Evolutionary conservation across 1,284 basidiomycete species (phyloP).

Genomic region (Vanrija pseudolonga): DNA sequence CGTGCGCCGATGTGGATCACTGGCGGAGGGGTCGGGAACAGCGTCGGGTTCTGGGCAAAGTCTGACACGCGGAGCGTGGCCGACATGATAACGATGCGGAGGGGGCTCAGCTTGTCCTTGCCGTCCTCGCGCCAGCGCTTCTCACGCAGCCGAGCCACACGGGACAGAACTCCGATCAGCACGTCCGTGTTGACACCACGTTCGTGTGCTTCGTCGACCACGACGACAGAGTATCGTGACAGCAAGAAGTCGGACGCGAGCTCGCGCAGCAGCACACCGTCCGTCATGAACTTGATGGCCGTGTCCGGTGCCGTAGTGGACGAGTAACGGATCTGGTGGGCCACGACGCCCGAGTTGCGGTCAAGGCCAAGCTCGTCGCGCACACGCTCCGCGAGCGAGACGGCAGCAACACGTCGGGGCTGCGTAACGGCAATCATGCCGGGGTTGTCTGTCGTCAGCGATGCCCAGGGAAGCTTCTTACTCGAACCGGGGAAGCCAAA

Average conservation of each 20-base stretch:
- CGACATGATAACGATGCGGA: conserved; percentile 97
- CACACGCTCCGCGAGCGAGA: conserved; percentile 91
- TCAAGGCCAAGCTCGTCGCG: conserved; percentile 79
- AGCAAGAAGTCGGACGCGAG: conserved; percentile 86
- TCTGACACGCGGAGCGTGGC: conserved; percentile 92
- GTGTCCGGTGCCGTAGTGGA: conserved; percentile 85
- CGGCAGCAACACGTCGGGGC: conserved; percentile 92
- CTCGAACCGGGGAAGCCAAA: conserved; percentile 80
- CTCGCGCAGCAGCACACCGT: conserved; percentile 93
- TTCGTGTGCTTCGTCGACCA: conserved; percentile 98
- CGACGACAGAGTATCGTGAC: conserved; percentile 85
- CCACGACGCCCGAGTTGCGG: conserved; percentile 64
- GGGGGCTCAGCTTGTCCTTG: conserved; percentile 73
- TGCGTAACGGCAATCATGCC: conserved; percentile 99
- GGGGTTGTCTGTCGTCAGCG: conserved; percentile 70
- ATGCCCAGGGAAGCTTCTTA: conserved; percentile 33
- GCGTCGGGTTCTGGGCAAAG: conserved; percentile 78
- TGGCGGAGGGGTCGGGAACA: conserved; percentile 82
- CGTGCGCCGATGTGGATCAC: conserved; percentile 84
- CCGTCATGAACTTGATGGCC: conserved; percentile 99
- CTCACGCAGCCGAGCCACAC: conserved; percentile 83
- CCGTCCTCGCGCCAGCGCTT: conserved; percentile 71
- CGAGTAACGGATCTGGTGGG: conserved; percentile 97
- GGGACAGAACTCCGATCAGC: conserved; percentile 88
- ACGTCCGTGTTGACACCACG: conserved; percentile 98